These are phyloP conservation scores for Solanum neorickii DNA, from an alignment of 257 asterid species.

Conservation along the genomic window DNA sequence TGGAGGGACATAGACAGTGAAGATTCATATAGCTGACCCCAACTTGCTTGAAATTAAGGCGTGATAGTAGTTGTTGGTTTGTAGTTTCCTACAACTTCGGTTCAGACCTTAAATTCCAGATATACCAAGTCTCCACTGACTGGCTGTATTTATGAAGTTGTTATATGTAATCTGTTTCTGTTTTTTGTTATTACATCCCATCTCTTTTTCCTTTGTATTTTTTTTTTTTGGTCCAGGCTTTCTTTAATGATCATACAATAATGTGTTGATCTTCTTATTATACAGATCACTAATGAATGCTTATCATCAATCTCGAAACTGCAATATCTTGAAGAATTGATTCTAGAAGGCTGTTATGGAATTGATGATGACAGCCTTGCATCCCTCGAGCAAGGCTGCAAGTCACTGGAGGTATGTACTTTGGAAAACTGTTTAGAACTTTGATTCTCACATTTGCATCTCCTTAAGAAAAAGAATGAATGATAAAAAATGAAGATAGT, in stretches of 20 bases:
- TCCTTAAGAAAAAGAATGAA: not conserved
- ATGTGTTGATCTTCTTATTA: not conserved
- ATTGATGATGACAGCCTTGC: conserved; percentile 68
- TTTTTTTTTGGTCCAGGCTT: not conserved
- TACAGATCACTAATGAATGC: conserved; percentile 64
- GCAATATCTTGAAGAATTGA: conserved; percentile 63
- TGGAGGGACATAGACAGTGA: not conserved
- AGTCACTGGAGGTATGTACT: conserved; percentile 53
- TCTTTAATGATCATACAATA: not conserved
- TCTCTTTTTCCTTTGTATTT: not conserved
- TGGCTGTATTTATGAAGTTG: not conserved
- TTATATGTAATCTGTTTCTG: not conserved
- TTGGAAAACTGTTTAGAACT: not conserved
- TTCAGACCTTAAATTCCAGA: not conserved
- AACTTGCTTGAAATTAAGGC: not conserved
- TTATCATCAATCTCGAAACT: conserved; percentile 51
- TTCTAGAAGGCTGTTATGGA: conserved; percentile 77
- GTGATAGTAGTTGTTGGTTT: not conserved
- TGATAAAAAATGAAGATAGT: not conserved
- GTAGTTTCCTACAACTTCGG: not conserved
- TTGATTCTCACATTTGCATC: not conserved
- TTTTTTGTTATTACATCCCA: not conserved
- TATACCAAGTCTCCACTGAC: not conserved
- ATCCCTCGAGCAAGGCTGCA: conserved; percentile 53
- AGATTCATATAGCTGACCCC: not conserved